A percentile compares a stretch with the other conserved stretches of the same genome.
phyloP scores from a whole-genome alignment of 345 rosid species.

The Gossypium herbaceum region DNA sequence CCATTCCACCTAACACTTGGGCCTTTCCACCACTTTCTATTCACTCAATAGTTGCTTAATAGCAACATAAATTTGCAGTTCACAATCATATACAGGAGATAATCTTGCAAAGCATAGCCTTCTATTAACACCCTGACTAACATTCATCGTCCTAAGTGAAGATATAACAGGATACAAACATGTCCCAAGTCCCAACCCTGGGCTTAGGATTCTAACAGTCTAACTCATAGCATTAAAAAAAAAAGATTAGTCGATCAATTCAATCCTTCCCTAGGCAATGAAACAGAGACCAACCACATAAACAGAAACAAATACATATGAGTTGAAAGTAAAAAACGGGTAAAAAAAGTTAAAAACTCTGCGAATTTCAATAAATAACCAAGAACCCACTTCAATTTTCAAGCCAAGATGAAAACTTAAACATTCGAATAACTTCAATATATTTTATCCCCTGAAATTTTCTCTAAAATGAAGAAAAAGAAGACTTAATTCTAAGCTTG shows the following conservation, averaged over 20 bases:
- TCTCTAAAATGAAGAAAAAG: slow-evolving; percentile 52
- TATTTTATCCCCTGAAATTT: not conserved
- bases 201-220: not conserved
- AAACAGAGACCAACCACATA: not conserved
- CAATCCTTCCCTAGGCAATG: not conserved
- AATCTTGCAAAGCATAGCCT: not conserved
- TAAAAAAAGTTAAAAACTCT: not conserved
- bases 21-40: not conserved
- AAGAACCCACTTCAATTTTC: not conserved
- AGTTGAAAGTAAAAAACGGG: not conserved
- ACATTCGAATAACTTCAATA: not conserved
- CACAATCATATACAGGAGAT: not conserved
- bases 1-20: no score
- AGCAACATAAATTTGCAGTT: not conserved
- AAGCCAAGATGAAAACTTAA: not conserved
- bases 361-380: slow-evolving; percentile 1
- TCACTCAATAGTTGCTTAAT: not conserved
- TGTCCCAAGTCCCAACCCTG: not conserved
- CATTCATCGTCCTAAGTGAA: not conserved
- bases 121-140: not conserved
- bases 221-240: not conserved
- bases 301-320: slow-evolving; percentile 5
- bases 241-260: not conserved
- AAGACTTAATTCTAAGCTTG: slow-evolving; percentile 36
- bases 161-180: not conserved